Evolutionary conservation across 2,329 filamentous ascomycete species (phyloP).

Genomic region (Blastomyces parvus): DNA sequence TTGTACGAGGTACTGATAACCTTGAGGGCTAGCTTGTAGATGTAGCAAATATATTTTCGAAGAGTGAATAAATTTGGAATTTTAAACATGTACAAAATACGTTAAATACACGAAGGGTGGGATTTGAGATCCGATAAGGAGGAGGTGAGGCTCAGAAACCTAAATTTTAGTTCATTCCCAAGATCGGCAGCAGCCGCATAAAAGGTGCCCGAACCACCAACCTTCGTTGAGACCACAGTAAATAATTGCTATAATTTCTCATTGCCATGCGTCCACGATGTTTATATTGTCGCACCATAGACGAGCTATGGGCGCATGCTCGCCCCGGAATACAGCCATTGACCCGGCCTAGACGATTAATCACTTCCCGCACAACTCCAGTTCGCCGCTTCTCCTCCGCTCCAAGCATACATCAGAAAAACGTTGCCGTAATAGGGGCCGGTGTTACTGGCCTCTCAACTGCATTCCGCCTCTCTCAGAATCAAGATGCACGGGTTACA

Average conservation of each 20-base stretch:
- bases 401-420: slow-evolving; percentile 1
- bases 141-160: too few relatives aligned
- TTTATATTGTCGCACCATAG: slow-evolving; percentile 2
- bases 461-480: slow-evolving; percentile 64
- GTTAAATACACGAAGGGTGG: too few relatives aligned
- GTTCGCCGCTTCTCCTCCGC: slow-evolving; percentile 1
- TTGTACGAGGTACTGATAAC: too few relatives aligned
- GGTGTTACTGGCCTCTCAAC: slow-evolving; percentile 73
- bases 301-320: slow-evolving; percentile 9
- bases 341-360: neutral
- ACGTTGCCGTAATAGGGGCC: slow-evolving; percentile 59
- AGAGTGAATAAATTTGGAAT: too few relatives aligned
- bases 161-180: neutral
- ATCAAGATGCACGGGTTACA: slow-evolving; percentile 64
- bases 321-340: neutral
- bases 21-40: too few relatives aligned
- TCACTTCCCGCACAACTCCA: neutral
- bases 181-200: neutral
- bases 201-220: neutral
- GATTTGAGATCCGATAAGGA: too few relatives aligned
- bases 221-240: neutral
- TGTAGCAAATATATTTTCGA: too few relatives aligned
- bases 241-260: neutral
- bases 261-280: slow-evolving; percentile 12
- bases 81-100: too few relatives aligned